These are phyloP conservation scores for Alternaria longipes DNA, from an alignment of 2,329 filamentous ascomycete genomes.

Conservation along the genomic window DNA sequence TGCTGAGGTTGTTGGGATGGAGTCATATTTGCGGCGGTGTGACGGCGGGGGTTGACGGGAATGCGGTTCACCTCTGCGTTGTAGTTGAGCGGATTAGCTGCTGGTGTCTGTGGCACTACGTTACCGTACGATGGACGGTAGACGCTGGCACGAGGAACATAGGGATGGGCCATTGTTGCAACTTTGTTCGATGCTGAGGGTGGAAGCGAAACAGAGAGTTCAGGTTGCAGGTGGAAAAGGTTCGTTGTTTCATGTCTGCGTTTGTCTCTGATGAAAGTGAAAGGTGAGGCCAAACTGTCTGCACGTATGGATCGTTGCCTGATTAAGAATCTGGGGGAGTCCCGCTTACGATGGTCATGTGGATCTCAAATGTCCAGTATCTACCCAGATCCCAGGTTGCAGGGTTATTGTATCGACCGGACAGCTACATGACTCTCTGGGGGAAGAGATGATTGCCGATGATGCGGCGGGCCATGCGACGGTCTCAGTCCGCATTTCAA, in stretches of 20 bases:
- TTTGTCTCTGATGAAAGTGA: neutral
- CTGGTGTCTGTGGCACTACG: neutral
- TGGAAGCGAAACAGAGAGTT: neutral
- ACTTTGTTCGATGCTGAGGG: neutral
- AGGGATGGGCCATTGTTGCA: neutral
- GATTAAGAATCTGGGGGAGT: fast-evolving
- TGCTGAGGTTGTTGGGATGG: conserved; percentile 6
- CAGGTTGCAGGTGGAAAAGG: neutral
- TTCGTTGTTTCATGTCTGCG: neutral
- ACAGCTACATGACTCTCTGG: too few species aligned
- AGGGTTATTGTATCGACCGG: neutral
- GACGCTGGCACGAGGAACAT: neutral
- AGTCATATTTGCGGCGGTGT: neutral
- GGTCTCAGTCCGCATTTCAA: too few species aligned
- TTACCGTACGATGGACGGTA: neutral
- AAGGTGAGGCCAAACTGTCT: neutral
- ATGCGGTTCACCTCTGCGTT: neutral
- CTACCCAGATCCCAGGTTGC: neutral
- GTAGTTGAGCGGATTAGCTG: neutral
- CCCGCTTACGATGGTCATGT: too few species aligned
- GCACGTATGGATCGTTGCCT: neutral
- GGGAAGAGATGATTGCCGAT: fast-evolving
- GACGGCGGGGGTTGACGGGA: neutral
- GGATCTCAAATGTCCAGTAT: neutral
- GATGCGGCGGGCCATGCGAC: too few species aligned